These are phyloP conservation scores for Penstemon davidsonii DNA, from an alignment of 257 asterid genomes.

Conservation along the genomic window DNA sequence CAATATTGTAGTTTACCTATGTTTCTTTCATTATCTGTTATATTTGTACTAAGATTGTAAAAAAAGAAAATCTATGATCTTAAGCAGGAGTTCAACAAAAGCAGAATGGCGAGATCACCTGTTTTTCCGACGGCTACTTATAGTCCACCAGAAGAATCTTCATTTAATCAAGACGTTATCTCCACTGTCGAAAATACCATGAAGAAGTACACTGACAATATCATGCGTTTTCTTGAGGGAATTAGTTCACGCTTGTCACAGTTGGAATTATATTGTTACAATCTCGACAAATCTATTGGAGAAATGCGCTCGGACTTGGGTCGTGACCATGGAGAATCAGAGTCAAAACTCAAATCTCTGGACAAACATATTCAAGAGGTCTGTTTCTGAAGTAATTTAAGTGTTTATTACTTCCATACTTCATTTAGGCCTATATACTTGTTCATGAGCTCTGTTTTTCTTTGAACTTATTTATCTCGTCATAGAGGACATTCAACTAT, in stretches of 20 bases:
- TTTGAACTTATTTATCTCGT: not conserved
- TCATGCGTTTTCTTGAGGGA: conserved; percentile 96
- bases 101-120: conserved; percentile 72
- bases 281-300: conserved; percentile 87
- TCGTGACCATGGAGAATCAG: conserved; percentile 78
- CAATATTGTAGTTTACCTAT: not conserved
- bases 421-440: not conserved
- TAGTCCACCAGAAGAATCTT: conserved; percentile 78
- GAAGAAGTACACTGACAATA: conserved; percentile 86
- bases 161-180: conserved; percentile 65
- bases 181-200: conserved; percentile 65
- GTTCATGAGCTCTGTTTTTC: not conserved
- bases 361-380: conserved; percentile 96
- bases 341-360: conserved; percentile 72
- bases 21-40: not conserved
- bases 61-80: conserved; percentile 11
- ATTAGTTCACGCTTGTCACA: conserved; percentile 93
- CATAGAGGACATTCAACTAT: too few species aligned
- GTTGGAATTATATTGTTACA: conserved; percentile 84
- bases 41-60: conserved; percentile 5
- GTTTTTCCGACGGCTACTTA: conserved; percentile 59
- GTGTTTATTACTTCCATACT: conserved; percentile 7
- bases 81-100: conserved; percentile 79
- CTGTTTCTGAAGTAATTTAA: conserved; percentile 15
- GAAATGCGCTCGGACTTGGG: conserved; percentile 83